Evolutionary conservation across 2,329 filamentous ascomycete species (phyloP).

Genomic region (Albophoma yamanashiensis): DNA sequence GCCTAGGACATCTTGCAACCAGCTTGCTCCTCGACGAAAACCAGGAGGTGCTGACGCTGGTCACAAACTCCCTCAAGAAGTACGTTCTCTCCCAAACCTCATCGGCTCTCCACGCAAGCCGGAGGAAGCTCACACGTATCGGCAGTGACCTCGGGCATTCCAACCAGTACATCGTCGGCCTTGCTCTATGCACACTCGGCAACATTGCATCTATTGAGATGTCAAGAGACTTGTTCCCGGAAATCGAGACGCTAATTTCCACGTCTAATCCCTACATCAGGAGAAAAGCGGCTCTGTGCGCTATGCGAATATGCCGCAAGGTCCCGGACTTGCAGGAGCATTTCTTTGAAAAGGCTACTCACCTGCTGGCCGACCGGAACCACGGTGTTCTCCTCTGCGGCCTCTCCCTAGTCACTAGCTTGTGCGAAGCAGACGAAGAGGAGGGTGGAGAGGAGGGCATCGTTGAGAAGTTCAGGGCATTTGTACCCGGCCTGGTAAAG

Average conservation of each 20-base stretch:
- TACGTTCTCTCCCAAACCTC: slow-evolving; percentile 25
- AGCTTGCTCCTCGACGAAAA: slow-evolving; percentile 97
- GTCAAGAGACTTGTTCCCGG: slow-evolving; percentile 92
- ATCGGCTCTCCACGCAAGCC: background rate
- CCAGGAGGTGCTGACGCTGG: slow-evolving; percentile 91
- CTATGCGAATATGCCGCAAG: slow-evolving; percentile 97
- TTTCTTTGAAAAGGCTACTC: slow-evolving; percentile 87
- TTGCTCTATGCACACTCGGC: slow-evolving; percentile 89
- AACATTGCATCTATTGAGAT: slow-evolving; percentile 98
- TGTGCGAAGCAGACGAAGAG: slow-evolving; percentile 91
- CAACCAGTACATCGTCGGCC: slow-evolving; percentile 96
- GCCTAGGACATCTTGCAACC: slow-evolving; percentile 87
- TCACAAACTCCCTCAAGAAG: slow-evolving; percentile 98
- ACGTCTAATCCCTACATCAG: slow-evolving; percentile 98
- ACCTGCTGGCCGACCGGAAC: slow-evolving; percentile 83
- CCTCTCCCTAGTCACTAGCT: slow-evolving; percentile 77
- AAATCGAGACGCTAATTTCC: slow-evolving; percentile 85
- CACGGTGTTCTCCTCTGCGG: slow-evolving; percentile 92
- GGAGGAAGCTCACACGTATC: slow-evolving; percentile 7
- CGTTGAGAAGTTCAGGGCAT: slow-evolving; percentile 80
- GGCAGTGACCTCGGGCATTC: slow-evolving; percentile 85
- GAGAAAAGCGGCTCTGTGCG: slow-evolving; percentile 93
- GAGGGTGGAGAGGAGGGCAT: slow-evolving; percentile 85
- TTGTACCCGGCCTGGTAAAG: slow-evolving; percentile 77
- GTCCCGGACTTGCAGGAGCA: slow-evolving; percentile 96